Base-by-base conservation (phyloP, 2,329 filamentous ascomycete species). In the Fusarium verrucosum region DNA sequence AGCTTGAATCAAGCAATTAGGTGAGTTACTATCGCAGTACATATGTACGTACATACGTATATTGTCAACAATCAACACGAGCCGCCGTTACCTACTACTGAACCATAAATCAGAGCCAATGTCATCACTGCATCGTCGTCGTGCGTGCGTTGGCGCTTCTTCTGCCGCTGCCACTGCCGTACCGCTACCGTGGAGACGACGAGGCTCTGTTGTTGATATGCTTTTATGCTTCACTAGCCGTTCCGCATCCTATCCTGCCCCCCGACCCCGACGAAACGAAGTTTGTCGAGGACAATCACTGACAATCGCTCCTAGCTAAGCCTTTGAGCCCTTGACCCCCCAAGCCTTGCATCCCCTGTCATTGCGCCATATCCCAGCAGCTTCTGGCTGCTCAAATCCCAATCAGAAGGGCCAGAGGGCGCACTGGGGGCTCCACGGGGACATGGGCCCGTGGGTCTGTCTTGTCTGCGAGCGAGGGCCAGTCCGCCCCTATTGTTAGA, bases 361-460 rank as follows among this genome's bases (percentile, higher is more conserved):
- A 66, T 70, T 70, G 68, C 68, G 68, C 68, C 68, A 70, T 70
- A 70, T 68, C 66, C 63, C 47, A 54, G 62, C 49, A 54, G 33
- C 46, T 43, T 50, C 23, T 19, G 41, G 26, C 62, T 49, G 59
- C 57, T 53, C 55, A 33, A 32, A 65, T 49, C 56, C 68, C 62
- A 66, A 69, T 65, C 50, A 64, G 41, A 58, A 47, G 33, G 45
- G 53, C 57, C 28, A 62, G 42, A 54, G 56, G 41, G 50, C 50
- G 46, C 58, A 50, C 56, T 35, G 25, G 42, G 58, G 36, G 36
- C 42, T 41, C 46, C 49, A 50, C 53, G 56, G 66, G 50, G 22
- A 38, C 45, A 57, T 59, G 51, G 62, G 56, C 28, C 58, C 46
- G 52, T 69, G 65, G 68, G 62, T 50, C 68, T n/a, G n/a, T n/a